phyloP scores from a whole-genome alignment of 2,329 filamentous ascomycete species.

The Fusarium pininemorale region DNA sequence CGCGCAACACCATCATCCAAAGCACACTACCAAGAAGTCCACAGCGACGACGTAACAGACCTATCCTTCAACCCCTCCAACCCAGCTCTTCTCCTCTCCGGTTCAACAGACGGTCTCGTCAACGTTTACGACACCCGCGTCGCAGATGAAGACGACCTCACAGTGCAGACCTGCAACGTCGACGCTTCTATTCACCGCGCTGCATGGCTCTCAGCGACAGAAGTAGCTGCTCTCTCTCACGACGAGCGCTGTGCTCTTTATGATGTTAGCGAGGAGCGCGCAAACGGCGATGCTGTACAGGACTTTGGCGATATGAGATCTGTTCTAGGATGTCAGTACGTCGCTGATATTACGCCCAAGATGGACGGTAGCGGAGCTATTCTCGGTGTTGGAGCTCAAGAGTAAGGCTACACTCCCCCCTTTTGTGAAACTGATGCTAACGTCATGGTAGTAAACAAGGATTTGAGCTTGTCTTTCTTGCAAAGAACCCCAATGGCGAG shows the following conservation, averaged over 20 bases:
- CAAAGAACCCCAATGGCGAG: constrained; percentile 52
- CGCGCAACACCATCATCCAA: constrained; percentile 58
- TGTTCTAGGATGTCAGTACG: constrained; percentile 75
- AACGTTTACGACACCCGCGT: constrained; percentile 79
- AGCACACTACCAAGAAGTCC: constrained; percentile 69
- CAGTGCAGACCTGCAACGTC: constrained; percentile 82
- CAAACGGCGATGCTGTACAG: constrained; percentile 63
- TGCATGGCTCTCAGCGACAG: constrained; percentile 70
- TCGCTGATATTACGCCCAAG: constrained; percentile 72
- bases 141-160: constrained; percentile 78
- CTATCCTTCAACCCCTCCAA: constrained; percentile 66
- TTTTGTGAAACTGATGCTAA: constrained; percentile 32
- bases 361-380: constrained; percentile 66
- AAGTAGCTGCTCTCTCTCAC: constrained; percentile 78
- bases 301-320: constrained; percentile 76
- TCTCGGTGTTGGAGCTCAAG: constrained; percentile 72
- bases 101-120: constrained; percentile 81
- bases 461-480: constrained; percentile 69
- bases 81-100: constrained; percentile 73
- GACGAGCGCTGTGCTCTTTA: constrained; percentile 83
- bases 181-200: constrained; percentile 78
- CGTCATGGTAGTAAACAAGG: constrained; percentile 55
- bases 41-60: constrained; percentile 74
- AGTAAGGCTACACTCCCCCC: constrained; percentile 60
- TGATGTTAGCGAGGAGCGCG: constrained; percentile 70